Base-by-base conservation (phyloP, 169 alveolate species). In the Cryptosporidium tyzzeri region DNA sequence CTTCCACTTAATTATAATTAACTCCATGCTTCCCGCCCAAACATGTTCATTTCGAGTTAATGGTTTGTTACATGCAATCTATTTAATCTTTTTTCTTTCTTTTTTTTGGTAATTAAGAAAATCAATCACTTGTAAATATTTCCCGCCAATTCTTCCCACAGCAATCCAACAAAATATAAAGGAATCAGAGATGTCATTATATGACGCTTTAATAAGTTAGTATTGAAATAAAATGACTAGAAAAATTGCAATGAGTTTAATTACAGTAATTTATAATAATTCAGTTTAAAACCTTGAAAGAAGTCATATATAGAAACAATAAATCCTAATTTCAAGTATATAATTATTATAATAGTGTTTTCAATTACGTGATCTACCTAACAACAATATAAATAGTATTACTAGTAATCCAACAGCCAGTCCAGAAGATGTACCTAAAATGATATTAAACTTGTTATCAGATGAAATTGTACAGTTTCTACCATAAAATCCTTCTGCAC, bases 361-460 rank as follows among this genome's bases (percentile, higher is more conserved):
- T 55, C 67, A 55, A 9, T 55, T 16, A n/a, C 55, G 65, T 33
- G 80, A 41, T 65, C 89, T 80, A 48, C 35, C 62, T 51, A 65
- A 18, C n/a, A 80, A 33, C 16, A 62, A 29, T 41, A 59, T 44
- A 44, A 80, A 44, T 16, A 65, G 37, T 14, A 80, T 29, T 18
- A 31, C 39, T 35, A 80, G 51, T 26, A 80, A 14, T 12, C 80
- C 75, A 44, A 80, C 7, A 18, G 26, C 89, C 7, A 29, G 45
- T 1, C 75, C 89, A 23, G 65, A 45, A 23, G 89, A 80, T 33
- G 59, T 80, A 18, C 89, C 89, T 41, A 80, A 33, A 39, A 80
- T 29, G 31, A 80, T 80, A 50, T 80, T 80, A 33, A 59, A 59
- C 50, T 26, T 80, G 35, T 80, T 80, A 62, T 80, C 74, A 39